phyloP scores from a whole-genome alignment of 2,329 filamentous ascomycete genomes.

The Pseudopithomyces chartarum region DNA sequence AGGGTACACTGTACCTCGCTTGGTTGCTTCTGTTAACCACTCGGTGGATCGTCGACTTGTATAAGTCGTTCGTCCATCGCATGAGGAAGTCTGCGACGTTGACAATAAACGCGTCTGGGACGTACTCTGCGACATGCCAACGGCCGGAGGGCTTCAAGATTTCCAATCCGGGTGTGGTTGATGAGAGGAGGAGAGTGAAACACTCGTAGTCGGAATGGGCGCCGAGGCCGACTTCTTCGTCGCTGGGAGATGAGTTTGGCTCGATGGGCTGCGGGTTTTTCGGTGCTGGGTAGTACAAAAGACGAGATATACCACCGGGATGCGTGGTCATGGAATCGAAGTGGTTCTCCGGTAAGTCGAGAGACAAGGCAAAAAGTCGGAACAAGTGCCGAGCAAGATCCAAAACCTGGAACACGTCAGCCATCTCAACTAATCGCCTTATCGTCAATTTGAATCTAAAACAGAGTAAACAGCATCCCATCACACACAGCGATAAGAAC shows the following conservation, averaged over 20 bases:
- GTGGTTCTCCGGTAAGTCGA: slow-evolving; percentile 44
- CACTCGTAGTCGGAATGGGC: slow-evolving; percentile 45
- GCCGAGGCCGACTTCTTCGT: slow-evolving; percentile 44
- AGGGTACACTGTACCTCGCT: slow-evolving; percentile 53
- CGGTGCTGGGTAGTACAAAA: slow-evolving; percentile 47
- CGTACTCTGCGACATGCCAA: slow-evolving; percentile 43
- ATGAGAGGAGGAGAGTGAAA: slow-evolving; percentile 41
- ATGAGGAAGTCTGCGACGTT: slow-evolving; percentile 59
- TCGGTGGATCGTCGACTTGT: slow-evolving; percentile 56
- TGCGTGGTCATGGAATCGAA: slow-evolving; percentile 49
- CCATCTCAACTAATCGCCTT: no score
- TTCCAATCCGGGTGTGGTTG: slow-evolving; percentile 36
- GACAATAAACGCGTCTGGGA: slow-evolving; percentile 55
- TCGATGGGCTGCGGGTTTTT: slow-evolving; percentile 21
- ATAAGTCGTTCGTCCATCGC: slow-evolving; percentile 57
- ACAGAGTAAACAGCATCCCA: background rate
- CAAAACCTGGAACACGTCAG: slow-evolving; percentile 30
- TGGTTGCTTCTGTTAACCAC: slow-evolving; percentile 49
- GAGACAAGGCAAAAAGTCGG: slow-evolving; percentile 47
- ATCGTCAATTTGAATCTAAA: background rate
- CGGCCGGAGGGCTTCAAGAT: slow-evolving; percentile 36
- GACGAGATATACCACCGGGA: slow-evolving; percentile 47
- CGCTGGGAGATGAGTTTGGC: slow-evolving; percentile 19
- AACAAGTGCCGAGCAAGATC: slow-evolving; percentile 48
- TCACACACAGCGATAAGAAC: background rate